A percentile compares a stretch with the other conserved stretches of the same genome.
Conservation (phyloP, 371 early-diverging fungal species). For the Phascolomyces articulosus region DNA sequence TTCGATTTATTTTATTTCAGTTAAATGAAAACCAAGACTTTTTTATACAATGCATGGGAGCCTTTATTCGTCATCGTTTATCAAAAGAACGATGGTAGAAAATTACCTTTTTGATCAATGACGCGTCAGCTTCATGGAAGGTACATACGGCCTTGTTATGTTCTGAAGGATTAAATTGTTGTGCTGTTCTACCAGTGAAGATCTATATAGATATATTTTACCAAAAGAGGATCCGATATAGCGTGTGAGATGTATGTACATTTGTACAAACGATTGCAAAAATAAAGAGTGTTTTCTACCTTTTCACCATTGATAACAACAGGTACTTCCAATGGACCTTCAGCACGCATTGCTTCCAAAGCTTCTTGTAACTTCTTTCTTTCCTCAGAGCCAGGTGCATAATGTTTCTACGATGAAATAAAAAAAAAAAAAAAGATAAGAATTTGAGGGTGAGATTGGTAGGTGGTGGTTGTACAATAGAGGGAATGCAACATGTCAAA, state of each 20-base stretch:
- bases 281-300: slow-evolving; percentile 34
- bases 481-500: neutral
- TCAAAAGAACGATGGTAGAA: too few species aligned
- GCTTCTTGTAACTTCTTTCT: slow-evolving; percentile 77
- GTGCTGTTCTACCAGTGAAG: slow-evolving; percentile 64
- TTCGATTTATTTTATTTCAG: too few species aligned
- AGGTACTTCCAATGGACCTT: slow-evolving; percentile 84
- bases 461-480: neutral
- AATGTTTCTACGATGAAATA: slow-evolving; percentile 33
- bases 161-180: slow-evolving; percentile 86
- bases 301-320: slow-evolving; percentile 87
- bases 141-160: slow-evolving; percentile 82
- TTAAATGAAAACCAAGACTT: too few species aligned
- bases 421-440: neutral
- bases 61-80: too few species aligned
- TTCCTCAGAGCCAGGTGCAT: slow-evolving; percentile 83
- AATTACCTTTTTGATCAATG: slow-evolving; percentile 63
- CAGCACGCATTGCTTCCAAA: slow-evolving; percentile 72
- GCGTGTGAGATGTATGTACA: too few species aligned
- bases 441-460: neutral
- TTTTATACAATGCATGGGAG: too few species aligned
- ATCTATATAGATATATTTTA: slow-evolving; percentile 37
- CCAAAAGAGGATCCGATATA: too few species aligned
- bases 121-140: slow-evolving; percentile 84
- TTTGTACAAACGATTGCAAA: neutral